phyloP scores from a whole-genome alignment of 2,329 filamentous ascomycete species.

The Fusarium drepaniforme region DNA sequence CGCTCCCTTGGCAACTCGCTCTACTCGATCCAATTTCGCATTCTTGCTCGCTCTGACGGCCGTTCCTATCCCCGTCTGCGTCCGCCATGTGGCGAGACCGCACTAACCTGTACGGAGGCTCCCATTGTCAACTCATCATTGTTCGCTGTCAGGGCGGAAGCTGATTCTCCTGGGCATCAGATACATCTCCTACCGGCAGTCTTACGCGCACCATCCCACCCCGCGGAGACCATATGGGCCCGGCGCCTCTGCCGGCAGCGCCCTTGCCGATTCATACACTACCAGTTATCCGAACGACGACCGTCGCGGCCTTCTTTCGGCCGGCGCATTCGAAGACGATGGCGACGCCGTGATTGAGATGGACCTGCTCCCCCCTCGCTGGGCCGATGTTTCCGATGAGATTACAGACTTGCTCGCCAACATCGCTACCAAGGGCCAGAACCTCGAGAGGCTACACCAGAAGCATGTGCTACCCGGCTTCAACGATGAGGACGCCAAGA shows the following conservation, averaged over 20 bases:
- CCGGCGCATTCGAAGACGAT: constrained; percentile 83
- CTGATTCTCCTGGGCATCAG: constrained; percentile 50
- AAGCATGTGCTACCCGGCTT: constrained; percentile 98
- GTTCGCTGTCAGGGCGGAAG: constrained; percentile 5
- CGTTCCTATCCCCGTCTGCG: constrained; percentile 50
- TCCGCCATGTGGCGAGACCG: constrained; percentile 98
- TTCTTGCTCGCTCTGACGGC: constrained; percentile 41
- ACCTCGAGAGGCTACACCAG: constrained; percentile 92
- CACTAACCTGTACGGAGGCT: constrained; percentile 84
- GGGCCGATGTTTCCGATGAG: constrained; percentile 96
- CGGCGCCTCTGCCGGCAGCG: constrained; percentile 61
- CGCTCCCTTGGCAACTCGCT: constrained; percentile 26
- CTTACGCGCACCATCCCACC: constrained; percentile 93
- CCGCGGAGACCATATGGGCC: constrained; percentile 81
- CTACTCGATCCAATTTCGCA: constrained; percentile 16
- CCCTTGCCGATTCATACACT: constrained; percentile 71
- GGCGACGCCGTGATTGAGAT: constrained; percentile 98
- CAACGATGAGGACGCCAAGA: constrained; percentile 92
- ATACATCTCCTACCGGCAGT: constrained; percentile 99
- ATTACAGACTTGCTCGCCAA: constrained; percentile 85
- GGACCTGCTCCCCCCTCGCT: constrained; percentile 94
- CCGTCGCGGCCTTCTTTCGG: constrained; percentile 85
- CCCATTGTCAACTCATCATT: constrained; percentile 21
- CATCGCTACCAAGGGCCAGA: constrained; percentile 85
- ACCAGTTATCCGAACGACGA: constrained; percentile 63